Evolutionary conservation across 140 eudicot species (phyloP).

Genomic region (Anethum foeniculum): DNA sequence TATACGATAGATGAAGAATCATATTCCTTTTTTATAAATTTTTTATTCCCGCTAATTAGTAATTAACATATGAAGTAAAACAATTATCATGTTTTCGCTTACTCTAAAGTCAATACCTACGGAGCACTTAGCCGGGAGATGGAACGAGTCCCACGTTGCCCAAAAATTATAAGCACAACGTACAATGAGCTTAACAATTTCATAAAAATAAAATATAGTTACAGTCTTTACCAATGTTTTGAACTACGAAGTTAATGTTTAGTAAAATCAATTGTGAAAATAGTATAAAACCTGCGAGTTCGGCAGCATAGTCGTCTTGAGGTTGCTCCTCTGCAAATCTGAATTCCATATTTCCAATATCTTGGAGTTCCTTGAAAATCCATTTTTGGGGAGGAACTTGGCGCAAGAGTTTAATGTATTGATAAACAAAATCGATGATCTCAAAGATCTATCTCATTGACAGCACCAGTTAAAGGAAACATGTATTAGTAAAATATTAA

Average conservation of each 20-base stretch:
- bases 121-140: neutral
- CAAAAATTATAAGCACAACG: neutral
- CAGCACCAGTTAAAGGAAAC: slow-evolving; percentile 9
- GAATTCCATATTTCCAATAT: slow-evolving; percentile 83
- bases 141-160: neutral
- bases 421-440: slow-evolving; percentile 76
- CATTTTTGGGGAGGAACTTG: slow-evolving; percentile 83
- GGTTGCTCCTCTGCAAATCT: slow-evolving; percentile 93
- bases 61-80: neutral
- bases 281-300: slow-evolving; percentile 65
- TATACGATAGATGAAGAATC: neutral
- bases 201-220: neutral
- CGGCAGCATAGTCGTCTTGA: slow-evolving; percentile 97
- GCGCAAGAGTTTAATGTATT: slow-evolving; percentile 72
- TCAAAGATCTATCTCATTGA: slow-evolving; percentile 53
- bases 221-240: neutral
- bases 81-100: neutral
- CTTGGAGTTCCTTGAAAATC: slow-evolving; percentile 95
- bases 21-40: neutral
- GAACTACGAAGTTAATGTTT: neutral
- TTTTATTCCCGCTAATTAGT: neutral
- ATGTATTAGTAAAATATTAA: neutral
- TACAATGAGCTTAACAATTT: neutral
- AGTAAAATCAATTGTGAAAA: slow-evolving; percentile 8
- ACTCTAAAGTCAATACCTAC: neutral